A percentile compares a stretch with the other conserved stretches of the same genome.
These are phyloP conservation scores for Ascochyta viciae-villosae DNA, from an alignment of 2,329 filamentous ascomycete species.

Conservation along the genomic window DNA sequence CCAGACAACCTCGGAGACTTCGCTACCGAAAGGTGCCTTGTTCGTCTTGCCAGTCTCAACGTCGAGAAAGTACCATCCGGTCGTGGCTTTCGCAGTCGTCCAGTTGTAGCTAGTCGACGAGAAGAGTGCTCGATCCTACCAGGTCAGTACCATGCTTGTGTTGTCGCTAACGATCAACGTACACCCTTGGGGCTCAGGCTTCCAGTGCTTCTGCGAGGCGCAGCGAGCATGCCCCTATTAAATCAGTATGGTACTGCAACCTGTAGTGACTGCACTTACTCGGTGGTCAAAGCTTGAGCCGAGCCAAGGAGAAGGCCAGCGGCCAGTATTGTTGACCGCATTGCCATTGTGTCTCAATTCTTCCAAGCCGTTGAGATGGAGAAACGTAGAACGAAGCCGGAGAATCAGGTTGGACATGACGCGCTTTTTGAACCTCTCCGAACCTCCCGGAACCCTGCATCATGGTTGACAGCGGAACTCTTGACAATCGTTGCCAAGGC, in stretches of 20 bases:
- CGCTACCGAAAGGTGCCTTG: conserved; percentile 42
- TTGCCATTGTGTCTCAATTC: conserved; percentile 35
- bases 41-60: conserved; percentile 41
- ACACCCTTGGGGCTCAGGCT: conserved; percentile 45
- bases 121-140: conserved; percentile 43
- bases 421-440: conserved; percentile 25
- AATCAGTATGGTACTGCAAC: conserved; percentile 6
- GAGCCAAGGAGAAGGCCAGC: conserved; percentile 36
- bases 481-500: conserved; percentile 27
- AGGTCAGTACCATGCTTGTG: conserved; percentile 4
- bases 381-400: conserved; percentile 13
- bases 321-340: conserved; percentile 32
- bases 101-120: conserved; percentile 47
- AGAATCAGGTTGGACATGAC: conserved; percentile 7
- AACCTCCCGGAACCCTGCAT: conserved; percentile 17
- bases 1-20: conserved; percentile 46
- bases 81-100: conserved; percentile 50
- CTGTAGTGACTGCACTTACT: conserved; percentile 24
- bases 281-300: conserved; percentile 34
- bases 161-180: conserved; percentile 4
- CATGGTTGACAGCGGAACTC: conserved; percentile 19
- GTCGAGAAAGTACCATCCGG: conserved; percentile 55
- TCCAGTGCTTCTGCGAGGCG: conserved; percentile 42
- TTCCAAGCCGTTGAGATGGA: conserved; percentile 5
- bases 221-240: conserved; percentile 32